Evolutionary conservation across 2,329 filamentous ascomycete species (phyloP).

Genomic region (Leptographium galeiforme): DNA sequence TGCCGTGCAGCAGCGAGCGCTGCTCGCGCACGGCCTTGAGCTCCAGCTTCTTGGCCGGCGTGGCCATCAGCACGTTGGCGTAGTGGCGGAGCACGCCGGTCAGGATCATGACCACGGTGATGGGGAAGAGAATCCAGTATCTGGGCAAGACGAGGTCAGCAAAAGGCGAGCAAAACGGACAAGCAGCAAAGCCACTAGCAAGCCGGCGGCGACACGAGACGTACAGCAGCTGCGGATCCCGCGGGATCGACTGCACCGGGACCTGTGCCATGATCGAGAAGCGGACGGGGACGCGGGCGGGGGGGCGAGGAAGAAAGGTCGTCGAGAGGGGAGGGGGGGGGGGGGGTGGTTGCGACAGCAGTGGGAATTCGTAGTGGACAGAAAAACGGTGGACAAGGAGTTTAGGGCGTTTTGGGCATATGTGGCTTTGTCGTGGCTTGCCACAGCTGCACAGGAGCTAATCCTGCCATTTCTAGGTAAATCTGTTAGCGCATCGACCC

Average conservation of each 20-base stretch:
- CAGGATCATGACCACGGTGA: slow-evolving; percentile 94
- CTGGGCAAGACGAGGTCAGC: slow-evolving; percentile 31
- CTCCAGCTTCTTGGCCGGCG: slow-evolving; percentile 69
- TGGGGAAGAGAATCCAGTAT: slow-evolving; percentile 98
- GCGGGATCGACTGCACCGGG: slow-evolving; percentile 85
- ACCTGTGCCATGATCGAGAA: slow-evolving; percentile 60
- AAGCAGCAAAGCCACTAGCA: background rate
- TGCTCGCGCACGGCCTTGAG: slow-evolving; percentile 72
- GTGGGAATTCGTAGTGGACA: background rate
- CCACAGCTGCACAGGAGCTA: too few species aligned
- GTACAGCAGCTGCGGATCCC: slow-evolving; percentile 97
- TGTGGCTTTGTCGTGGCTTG: too few species aligned
- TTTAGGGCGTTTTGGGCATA: background rate
- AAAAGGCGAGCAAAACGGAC: background rate
- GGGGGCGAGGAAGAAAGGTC: too few species aligned
- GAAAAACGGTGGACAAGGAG: background rate
- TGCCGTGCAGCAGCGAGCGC: slow-evolving; percentile 67
- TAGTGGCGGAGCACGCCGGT: slow-evolving; percentile 96
- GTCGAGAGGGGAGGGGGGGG: background rate
- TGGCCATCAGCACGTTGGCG: slow-evolving; percentile 79
- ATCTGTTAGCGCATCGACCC: too few species aligned
- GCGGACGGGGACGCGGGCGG: background rate
- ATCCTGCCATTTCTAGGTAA: too few species aligned
- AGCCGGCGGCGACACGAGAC: slow-evolving; percentile 20
- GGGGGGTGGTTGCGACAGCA: background rate